phyloP scores from a whole-genome alignment of 345 rosid species.

The Alliaria petiolata region DNA sequence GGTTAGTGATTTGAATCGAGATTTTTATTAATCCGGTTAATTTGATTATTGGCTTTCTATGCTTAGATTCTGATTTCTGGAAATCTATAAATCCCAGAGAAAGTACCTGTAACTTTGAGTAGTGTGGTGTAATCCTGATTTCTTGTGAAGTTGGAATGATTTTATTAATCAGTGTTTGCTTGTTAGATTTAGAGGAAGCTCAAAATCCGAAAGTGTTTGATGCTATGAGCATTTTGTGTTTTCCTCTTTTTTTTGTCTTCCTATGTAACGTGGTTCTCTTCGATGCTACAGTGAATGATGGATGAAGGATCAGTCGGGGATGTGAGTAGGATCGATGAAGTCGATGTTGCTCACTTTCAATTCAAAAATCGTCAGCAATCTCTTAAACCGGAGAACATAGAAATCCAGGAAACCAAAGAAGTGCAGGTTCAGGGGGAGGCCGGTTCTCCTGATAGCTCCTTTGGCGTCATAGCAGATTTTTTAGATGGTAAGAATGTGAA shows the following conservation, averaged over 20 bases:
- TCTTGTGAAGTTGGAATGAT: not conserved
- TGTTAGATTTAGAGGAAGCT: not conserved
- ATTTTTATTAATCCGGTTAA: no score
- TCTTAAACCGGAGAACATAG: conserved; percentile 44
- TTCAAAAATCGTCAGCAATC: conserved; percentile 54
- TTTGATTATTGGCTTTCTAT: not conserved
- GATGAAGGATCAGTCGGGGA: conserved; percentile 64
- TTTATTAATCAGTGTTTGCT: not conserved
- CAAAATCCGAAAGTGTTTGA: not conserved
- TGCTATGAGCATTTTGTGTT: not conserved
- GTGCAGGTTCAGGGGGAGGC: conserved; percentile 39
- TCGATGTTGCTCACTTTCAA: conserved; percentile 44
- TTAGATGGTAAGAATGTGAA: conserved; percentile 50
- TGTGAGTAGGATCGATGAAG: conserved; percentile 40
- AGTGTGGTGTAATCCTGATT: not conserved
- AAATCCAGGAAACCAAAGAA: conserved; percentile 42
- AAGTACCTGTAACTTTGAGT: not conserved
- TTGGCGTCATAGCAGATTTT: conserved; percentile 49
- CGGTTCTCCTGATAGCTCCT: conserved; percentile 40
- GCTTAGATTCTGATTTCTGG: not conserved
- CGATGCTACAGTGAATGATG: conserved; percentile 43
- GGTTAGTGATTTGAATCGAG: not conserved
- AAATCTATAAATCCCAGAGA: not conserved
- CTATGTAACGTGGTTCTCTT: not conserved
- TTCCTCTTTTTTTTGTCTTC: no score